Conservation (phyloP, 805 yeast species). For the Starmerella riodocensis region DNA sequence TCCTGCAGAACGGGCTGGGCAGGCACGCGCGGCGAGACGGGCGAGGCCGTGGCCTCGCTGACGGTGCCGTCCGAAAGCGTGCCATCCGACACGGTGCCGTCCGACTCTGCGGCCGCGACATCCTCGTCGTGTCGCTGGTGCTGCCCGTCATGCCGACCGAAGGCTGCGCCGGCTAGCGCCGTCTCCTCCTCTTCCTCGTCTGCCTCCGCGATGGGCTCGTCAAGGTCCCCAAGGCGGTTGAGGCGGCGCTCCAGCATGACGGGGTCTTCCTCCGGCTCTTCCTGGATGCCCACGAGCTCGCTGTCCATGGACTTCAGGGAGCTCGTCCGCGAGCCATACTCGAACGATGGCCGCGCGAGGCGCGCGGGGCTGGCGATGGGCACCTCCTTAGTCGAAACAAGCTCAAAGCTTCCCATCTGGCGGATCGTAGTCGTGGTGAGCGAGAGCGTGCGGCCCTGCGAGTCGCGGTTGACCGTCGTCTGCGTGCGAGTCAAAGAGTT, state of each 20-base stretch:
- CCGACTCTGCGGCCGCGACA: too few species aligned
- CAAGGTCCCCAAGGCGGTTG: slow-evolving; percentile 1
- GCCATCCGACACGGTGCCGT: neutral
- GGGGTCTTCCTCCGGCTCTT: slow-evolving; percentile 16
- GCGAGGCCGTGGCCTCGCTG: slow-evolving; percentile 9
- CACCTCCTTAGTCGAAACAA: slow-evolving; percentile 25
- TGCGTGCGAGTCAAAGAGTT: slow-evolving; percentile 24
- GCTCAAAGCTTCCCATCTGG: slow-evolving; percentile 28
- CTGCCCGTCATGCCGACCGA: neutral
- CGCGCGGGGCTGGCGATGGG: slow-evolving; percentile 13
- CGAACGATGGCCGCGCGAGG: slow-evolving; percentile 6
- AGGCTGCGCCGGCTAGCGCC: neutral
- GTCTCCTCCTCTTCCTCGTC: slow-evolving; percentile 5
- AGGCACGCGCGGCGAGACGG: neutral
- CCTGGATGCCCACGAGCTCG: slow-evolving; percentile 19
- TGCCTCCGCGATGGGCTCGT: slow-evolving; percentile 14
- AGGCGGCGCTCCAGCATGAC: slow-evolving; percentile 6
- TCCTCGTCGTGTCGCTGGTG: neutral
- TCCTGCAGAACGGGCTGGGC: neutral
- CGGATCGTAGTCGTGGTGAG: slow-evolving; percentile 29
- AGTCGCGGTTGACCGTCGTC: slow-evolving; percentile 24
- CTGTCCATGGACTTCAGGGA: slow-evolving; percentile 17
- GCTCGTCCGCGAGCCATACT: slow-evolving; percentile 4
- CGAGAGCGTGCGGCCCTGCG: slow-evolving; percentile 26
- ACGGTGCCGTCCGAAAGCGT: slow-evolving; percentile 1